Base-by-base conservation (phyloP, 2,329 filamentous ascomycete genomes). In the Neurospora sp. region DNA sequence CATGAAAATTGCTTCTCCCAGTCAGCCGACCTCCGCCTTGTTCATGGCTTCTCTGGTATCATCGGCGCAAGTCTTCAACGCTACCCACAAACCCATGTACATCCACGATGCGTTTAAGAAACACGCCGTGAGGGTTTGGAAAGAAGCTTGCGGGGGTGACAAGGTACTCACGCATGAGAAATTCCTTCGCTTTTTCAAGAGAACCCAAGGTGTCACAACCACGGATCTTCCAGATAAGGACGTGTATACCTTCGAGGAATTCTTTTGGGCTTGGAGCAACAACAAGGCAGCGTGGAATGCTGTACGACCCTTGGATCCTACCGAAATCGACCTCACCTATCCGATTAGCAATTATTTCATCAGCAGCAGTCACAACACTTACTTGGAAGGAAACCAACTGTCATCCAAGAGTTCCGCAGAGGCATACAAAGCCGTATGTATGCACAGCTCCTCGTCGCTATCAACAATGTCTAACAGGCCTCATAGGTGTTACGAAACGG, bases 331-430 rank as follows among this genome's bases (percentile, higher is more conserved):
- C 76, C 78, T 89, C 39, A 86, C 85, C 0, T 87, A 86, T 68
- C 91, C 93, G 4, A 84, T 97, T 70, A 92, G 91, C 66, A 93
- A 96, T 78, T 97, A 97, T 82, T 97, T 93, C 79, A 94, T 97
- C 78, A 97, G 91, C 72, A 96, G 93, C 74, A 97, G 93, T 77
- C 94, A 97, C 82, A 97, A 97, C 78, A 97, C 94, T 0, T 97
- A 97, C 78, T 83, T 97, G 58, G 90, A 90, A 1, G 94, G 94
- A 2, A 93, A 97, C 76, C 95, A 97, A 80, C 84, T 96, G 52
- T 90, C 88, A 71, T 93, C 93, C 66, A 88, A 89, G 71, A 91
- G 92, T 71, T 93, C 91, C 38, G 88, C 90, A 0, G 89, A 93
- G 70, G 89, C 91, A 13, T 97, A 97, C 80, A 90, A 86, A 74